These are phyloP conservation scores for Colletotrichum shisoi DNA, from an alignment of 2,329 filamentous ascomycete species.

Conservation along the genomic window DNA sequence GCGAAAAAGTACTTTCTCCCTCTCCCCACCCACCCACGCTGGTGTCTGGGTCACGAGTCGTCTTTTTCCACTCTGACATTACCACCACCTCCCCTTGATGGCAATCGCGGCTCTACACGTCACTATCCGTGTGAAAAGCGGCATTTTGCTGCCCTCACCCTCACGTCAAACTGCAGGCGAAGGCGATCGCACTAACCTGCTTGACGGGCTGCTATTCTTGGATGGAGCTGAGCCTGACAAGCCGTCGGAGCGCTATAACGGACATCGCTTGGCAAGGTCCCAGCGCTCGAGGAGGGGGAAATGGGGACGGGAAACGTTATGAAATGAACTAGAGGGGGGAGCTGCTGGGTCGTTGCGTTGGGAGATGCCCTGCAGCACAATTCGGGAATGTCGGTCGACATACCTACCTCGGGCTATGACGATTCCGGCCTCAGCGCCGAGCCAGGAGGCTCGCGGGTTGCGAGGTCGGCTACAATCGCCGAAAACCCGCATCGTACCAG, in stretches of 20 bases:
- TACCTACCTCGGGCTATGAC: constrained; percentile 12
- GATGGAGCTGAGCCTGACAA: constrained; percentile 19
- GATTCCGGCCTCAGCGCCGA: constrained; percentile 13
- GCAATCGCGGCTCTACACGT: neutral
- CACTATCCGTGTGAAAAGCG: constrained; percentile 5
- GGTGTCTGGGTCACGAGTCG: neutral
- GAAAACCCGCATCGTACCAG: neutral
- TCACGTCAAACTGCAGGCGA: constrained; percentile 21
- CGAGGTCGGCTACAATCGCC: constrained; percentile 2
- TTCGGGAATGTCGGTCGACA: neutral
- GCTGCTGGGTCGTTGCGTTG: neutral
- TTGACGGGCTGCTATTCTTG: constrained; percentile 19
- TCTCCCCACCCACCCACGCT: neutral
- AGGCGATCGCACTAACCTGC: neutral
- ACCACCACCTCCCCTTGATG: neutral
- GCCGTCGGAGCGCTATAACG: constrained; percentile 9
- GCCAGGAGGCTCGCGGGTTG: neutral
- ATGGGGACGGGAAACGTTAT: neutral
- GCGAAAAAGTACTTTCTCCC: neutral
- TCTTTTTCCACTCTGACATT: neutral
- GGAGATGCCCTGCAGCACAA: neutral
- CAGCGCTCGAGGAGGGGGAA: constrained; percentile 6
- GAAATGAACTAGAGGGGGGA: neutral
- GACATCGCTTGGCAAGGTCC: constrained; percentile 21
- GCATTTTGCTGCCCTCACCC: neutral